These are phyloP conservation scores for Ploettnerulaceae sp. DNA, from an alignment of 2,329 filamentous ascomycete species.

Conservation along the genomic window DNA sequence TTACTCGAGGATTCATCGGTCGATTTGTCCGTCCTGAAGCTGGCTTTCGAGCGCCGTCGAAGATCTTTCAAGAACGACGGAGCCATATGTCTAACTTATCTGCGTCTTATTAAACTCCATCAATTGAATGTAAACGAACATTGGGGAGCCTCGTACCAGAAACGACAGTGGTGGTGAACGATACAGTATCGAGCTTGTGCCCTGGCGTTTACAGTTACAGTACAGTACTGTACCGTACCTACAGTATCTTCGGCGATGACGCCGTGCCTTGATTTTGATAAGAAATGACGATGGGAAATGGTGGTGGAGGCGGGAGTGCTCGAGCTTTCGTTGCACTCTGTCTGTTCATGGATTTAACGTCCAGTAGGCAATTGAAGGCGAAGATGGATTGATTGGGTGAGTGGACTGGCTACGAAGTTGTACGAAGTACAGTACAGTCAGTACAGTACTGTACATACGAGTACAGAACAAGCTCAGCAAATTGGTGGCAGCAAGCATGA, in stretches of 20 bases:
- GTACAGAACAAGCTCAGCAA: too few species aligned
- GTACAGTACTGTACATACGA: too few species aligned
- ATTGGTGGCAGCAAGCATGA: too few species aligned
- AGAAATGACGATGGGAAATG: conserved; percentile 10
- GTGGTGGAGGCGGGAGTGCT: not conserved
- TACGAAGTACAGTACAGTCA: too few species aligned
- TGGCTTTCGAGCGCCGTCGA: conserved; percentile 70
- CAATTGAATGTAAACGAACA: not conserved
- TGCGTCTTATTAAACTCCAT: conserved; percentile 4
- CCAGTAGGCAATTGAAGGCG: too few species aligned
- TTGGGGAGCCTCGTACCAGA: too few species aligned
- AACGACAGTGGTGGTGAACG: too few species aligned
- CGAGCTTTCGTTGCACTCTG: too few species aligned
- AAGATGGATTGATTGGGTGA: too few species aligned
- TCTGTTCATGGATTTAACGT: too few species aligned
- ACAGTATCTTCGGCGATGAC: conserved; percentile 17
- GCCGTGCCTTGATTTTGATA: conserved; percentile 15
- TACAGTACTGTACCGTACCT: not conserved
- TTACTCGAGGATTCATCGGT: conserved; percentile 52
- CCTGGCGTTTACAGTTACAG: not conserved
- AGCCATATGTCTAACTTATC: conserved; percentile 45
- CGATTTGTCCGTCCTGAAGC: conserved; percentile 61
- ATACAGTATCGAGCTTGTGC: not conserved
- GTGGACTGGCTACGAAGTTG: too few species aligned
- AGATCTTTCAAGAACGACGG: conserved; percentile 70